These are phyloP conservation scores for Ganoderma multipileum DNA, from an alignment of 1,284 basidiomycete species.

Conservation along the genomic window DNA sequence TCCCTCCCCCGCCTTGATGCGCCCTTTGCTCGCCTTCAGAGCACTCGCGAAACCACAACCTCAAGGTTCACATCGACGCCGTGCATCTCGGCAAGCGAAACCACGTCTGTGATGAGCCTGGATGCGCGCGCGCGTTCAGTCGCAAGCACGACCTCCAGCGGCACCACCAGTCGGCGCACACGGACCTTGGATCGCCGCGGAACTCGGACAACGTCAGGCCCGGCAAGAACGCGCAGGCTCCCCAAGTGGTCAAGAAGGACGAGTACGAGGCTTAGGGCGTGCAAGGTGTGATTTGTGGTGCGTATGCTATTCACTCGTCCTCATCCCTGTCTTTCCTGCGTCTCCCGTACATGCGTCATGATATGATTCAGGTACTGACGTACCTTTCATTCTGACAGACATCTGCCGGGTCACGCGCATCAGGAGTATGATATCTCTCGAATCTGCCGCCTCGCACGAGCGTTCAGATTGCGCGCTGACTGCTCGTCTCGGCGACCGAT, in stretches of 20 bases:
- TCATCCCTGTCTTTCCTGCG: neutral
- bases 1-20: neutral
- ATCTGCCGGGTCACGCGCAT: slow-evolving; percentile 5
- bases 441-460: slow-evolving; percentile 14
- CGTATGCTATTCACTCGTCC: neutral
- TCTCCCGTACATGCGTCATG: no score
- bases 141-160: slow-evolving; percentile 25
- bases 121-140: slow-evolving; percentile 16
- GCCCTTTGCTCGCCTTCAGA: neutral
- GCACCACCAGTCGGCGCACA: slow-evolving; percentile 21
- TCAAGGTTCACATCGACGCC: slow-evolving; percentile 17
- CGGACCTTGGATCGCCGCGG: slow-evolving; percentile 22
- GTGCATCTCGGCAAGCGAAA: slow-evolving; percentile 17
- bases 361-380: neutral
- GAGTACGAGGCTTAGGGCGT: neutral
- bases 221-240: neutral
- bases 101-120: slow-evolving; percentile 6
- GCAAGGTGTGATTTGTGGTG: slow-evolving; percentile 17
- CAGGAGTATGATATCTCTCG: slow-evolving; percentile 11
- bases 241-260: neutral
- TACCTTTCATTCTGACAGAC: neutral
- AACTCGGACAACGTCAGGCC: slow-evolving; percentile 4
- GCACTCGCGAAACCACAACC: slow-evolving; percentile 22
- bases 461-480: neutral
- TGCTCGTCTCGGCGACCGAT: slow-evolving; percentile 4